Evolutionary conservation across 345 rosid genomes (phyloP).

Genomic region (Rhodamnia rubescens): DNA sequence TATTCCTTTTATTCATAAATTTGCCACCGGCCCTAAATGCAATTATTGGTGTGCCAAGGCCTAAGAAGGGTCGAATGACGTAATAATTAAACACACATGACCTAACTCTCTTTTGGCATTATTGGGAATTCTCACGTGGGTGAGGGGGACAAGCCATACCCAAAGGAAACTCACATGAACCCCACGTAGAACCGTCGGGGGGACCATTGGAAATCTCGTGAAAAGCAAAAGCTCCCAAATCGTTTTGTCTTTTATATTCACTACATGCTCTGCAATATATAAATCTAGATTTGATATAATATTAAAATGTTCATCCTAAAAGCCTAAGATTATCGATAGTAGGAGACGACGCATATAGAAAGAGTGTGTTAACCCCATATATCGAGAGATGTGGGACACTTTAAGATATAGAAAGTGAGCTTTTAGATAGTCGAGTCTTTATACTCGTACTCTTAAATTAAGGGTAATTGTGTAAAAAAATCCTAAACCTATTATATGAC

Average conservation of each 20-base stretch:
- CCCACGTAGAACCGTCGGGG: not conserved
- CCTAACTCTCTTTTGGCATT: not conserved
- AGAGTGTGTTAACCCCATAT: too few relatives aligned
- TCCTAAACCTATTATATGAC: too few relatives aligned
- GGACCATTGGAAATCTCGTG: not conserved
- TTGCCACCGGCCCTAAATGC: not conserved
- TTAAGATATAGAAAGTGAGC: not conserved
- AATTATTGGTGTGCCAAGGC: not conserved
- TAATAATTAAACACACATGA: not conserved
- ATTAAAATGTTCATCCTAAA: not conserved
- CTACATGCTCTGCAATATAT: not conserved
- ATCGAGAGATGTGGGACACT: not conserved
- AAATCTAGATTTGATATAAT: fast-evolving
- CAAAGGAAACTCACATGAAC: not conserved
- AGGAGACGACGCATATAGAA: too few relatives aligned
- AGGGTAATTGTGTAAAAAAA: too few relatives aligned
- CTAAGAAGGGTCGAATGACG: not conserved
- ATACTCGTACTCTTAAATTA: too few relatives aligned
- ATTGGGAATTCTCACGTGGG: not conserved
- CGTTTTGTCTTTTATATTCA: not conserved
- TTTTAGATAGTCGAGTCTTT: not conserved
- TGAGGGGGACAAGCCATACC: not conserved
- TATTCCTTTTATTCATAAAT: not conserved
- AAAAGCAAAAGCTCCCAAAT: not conserved
- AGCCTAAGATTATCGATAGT: not conserved